These are phyloP conservation scores for Fusarium buharicum DNA, from an alignment of 2,329 filamentous ascomycete genomes.

Conservation along the genomic window DNA sequence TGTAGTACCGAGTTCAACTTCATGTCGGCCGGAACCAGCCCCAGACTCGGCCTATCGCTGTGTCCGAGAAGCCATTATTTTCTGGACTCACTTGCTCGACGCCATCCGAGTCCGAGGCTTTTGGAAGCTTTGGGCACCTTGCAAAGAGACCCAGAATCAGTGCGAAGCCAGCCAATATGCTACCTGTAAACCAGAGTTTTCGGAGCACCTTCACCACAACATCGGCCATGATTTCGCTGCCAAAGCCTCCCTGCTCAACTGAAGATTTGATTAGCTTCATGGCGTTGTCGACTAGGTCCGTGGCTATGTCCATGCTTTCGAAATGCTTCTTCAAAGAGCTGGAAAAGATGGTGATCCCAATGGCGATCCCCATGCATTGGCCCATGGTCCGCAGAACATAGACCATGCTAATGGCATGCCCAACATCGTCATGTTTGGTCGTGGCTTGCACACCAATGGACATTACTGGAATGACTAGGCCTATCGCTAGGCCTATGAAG, in stretches of 20 bases:
- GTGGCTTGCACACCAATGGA: conserved; percentile 70
- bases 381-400: conserved; percentile 43
- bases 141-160: conserved; percentile 34
- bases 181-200: conserved; percentile 38
- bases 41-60: conserved; percentile 28
- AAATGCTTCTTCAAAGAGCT: conserved; percentile 33
- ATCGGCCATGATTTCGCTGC: conserved; percentile 10
- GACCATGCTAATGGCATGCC: conserved; percentile 44
- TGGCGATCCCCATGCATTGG: conserved; percentile 45
- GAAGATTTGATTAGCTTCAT: conserved; percentile 41
- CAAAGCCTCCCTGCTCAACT: conserved; percentile 24
- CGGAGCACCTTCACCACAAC: conserved; percentile 34
- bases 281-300: conserved; percentile 23
- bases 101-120: conserved; percentile 5
- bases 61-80: conserved; percentile 10
- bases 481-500: conserved; percentile 68
- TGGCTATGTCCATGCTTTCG: conserved; percentile 9
- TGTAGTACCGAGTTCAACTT: background rate
- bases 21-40: conserved; percentile 1
- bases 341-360: conserved; percentile 44
- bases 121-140: conserved; percentile 36
- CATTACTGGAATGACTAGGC: conserved; percentile 73
- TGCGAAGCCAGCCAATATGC: conserved; percentile 33
- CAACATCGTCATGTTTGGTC: conserved; percentile 30
- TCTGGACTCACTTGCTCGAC: background rate